These are phyloP conservation scores for Apiotrichum laibachii DNA, from an alignment of 1,284 basidiomycete species.

Conservation along the genomic window DNA sequence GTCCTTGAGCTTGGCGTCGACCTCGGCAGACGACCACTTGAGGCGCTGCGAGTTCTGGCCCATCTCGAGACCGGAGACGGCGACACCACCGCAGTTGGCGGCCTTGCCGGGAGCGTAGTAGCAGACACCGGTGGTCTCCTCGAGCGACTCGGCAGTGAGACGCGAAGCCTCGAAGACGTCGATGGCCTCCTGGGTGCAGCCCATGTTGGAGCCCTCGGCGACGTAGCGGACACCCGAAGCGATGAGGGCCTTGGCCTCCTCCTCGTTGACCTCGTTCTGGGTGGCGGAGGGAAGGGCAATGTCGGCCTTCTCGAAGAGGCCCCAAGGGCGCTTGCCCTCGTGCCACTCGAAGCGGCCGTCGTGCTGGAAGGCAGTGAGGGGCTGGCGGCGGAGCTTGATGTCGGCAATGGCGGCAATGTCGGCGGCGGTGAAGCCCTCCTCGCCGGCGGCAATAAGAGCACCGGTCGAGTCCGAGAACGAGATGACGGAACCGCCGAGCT, in stretches of 20 bases:
- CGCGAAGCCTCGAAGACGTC: constrained; percentile 68
- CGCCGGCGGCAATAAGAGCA: constrained; percentile 58
- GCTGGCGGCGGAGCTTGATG: constrained; percentile 65
- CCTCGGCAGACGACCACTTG: constrained; percentile 59
- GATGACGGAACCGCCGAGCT: constrained; percentile 70
- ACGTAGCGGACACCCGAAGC: constrained; percentile 69
- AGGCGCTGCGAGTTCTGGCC: constrained; percentile 72
- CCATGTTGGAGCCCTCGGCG: constrained; percentile 76
- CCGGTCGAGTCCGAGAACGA: constrained; percentile 79
- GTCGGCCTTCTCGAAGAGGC: constrained; percentile 65
- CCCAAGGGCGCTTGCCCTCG: constrained; percentile 71
- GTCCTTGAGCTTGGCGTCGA: constrained; percentile 68
- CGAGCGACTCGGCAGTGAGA: constrained; percentile 52
- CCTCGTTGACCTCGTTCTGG: constrained; percentile 69
- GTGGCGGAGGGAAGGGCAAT: constrained; percentile 74
- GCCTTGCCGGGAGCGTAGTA: constrained; percentile 74
- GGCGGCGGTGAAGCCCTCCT: constrained; percentile 61
- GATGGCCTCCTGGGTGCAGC: constrained; percentile 70
- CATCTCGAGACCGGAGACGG: constrained; percentile 66
- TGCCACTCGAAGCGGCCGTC: constrained; percentile 62
- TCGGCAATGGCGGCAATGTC: constrained; percentile 61
- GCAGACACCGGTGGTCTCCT: constrained; percentile 43
- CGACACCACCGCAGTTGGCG: constrained; percentile 69
- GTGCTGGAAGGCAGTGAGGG: constrained; percentile 58
- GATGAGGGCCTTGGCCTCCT: constrained; percentile 69